Percentiles rank a stretch among this genome's conserved stretches.
phyloP scores from a whole-genome alignment of 2,329 filamentous ascomycete genomes.

The Trichoderma sp. region DNA sequence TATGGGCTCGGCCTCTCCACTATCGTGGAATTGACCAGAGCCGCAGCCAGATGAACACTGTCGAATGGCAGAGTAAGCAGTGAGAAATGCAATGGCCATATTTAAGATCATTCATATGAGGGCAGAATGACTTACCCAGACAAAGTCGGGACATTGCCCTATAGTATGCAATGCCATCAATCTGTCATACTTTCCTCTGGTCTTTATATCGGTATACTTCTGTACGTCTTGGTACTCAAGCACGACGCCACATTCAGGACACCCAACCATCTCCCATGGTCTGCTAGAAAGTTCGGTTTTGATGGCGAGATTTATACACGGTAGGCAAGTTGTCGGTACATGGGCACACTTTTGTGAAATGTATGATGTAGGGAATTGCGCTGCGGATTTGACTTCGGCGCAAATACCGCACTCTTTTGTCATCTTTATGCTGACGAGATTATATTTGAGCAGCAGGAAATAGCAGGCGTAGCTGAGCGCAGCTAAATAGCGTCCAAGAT shows the following conservation, averaged over 20 bases:
- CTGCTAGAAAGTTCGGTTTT: neutral
- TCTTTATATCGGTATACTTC: neutral
- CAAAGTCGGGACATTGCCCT: neutral
- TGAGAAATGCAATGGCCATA: neutral
- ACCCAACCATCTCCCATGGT: neutral
- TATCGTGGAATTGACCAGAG: constrained; percentile 6
- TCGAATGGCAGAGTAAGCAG: neutral
- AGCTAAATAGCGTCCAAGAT: neutral
- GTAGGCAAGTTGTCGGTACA: neutral
- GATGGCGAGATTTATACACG: neutral
- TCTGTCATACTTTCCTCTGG: neutral
- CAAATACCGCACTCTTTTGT: neutral
- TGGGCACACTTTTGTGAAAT: neutral
- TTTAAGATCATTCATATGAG: neutral
- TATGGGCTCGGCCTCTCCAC: neutral
- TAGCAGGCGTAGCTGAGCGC: neutral
- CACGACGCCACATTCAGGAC: neutral
- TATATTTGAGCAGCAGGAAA: neutral
- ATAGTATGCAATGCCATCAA: neutral
- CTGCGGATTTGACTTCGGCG: neutral
- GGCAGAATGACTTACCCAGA: neutral
- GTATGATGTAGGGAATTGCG: neutral
- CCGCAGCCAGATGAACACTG: constrained; percentile 9
- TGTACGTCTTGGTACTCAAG: neutral
- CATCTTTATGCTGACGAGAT: neutral